Conservation (phyloP, 108 stramenopile genomes). For the Discostella pseudostelligera region DNA sequence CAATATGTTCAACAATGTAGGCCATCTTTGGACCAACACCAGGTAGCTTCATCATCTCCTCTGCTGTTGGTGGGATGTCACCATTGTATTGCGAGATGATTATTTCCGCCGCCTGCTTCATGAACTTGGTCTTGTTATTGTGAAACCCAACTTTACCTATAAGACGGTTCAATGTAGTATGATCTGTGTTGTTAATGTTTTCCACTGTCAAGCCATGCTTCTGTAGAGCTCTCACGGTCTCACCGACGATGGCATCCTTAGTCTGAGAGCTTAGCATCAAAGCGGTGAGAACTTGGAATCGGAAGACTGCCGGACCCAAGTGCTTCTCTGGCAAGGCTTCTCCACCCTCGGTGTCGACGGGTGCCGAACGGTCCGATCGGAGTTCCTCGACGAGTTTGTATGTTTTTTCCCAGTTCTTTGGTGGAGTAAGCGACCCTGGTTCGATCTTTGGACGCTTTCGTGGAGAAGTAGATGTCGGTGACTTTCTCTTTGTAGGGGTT, state of each 20-base stretch:
- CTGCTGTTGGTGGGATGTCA: constrained; percentile 78
- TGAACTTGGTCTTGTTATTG: constrained; percentile 91
- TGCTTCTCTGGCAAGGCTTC: constrained; percentile 62
- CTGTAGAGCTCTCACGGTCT: constrained; percentile 71
- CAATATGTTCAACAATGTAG: constrained; percentile 78
- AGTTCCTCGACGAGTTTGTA: constrained; percentile 78
- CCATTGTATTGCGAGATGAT: constrained; percentile 60
- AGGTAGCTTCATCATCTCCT: constrained; percentile 70
- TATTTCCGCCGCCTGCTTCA: constrained; percentile 68
- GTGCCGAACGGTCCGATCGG: constrained; percentile 75
- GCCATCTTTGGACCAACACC: constrained; percentile 95
- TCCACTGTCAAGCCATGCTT: constrained; percentile 62
- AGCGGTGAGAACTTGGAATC: constrained; percentile 80
- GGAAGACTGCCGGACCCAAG: constrained; percentile 44
- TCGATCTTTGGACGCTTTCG: constrained; percentile 44
- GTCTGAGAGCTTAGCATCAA: constrained; percentile 90
- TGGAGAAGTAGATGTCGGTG: constrained; percentile 20
- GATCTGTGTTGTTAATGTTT: constrained; percentile 55
- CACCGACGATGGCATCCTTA: constrained; percentile 87
- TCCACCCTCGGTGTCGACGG: constrained; percentile 80
- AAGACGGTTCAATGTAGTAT: constrained; percentile 57
- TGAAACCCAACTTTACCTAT: constrained; percentile 88
- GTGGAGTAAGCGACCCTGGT: constrained; percentile 51
- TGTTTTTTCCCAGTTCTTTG: constrained; percentile 64
- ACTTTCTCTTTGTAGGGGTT: constrained; percentile 15